Percentiles rank a stretch among this genome's conserved stretches.
These are phyloP conservation scores for Colletotrichum liaoningense DNA, from an alignment of 2,329 filamentous ascomycete species.

Conservation along the genomic window DNA sequence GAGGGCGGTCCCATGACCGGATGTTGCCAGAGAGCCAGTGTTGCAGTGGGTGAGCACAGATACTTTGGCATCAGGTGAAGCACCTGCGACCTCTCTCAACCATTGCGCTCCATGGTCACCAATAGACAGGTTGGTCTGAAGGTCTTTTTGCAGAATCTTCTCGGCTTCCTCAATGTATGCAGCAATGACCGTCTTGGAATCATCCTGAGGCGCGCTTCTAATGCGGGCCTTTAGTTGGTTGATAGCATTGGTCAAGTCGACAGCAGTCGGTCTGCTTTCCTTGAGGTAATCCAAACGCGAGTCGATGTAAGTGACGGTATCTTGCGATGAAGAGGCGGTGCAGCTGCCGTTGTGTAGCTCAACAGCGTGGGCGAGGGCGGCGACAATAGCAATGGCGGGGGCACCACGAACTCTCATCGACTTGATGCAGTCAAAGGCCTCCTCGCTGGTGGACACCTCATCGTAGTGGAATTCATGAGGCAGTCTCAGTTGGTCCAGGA, in stretches of 20 bases:
- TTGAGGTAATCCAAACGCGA: conserved; percentile 87
- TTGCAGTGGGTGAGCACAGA: conserved; percentile 98
- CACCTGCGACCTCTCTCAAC: conserved; percentile 72
- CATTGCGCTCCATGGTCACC: conserved; percentile 86
- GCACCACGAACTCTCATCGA: conserved; percentile 84
- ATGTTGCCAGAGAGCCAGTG: conserved; percentile 95
- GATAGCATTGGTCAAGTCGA: conserved; percentile 93
- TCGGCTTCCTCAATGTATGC: conserved; percentile 86
- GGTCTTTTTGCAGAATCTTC: conserved; percentile 86
- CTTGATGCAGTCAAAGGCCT: conserved; percentile 86
- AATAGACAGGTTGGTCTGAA: conserved; percentile 87
- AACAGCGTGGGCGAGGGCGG: conserved; percentile 86
- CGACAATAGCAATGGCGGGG: conserved; percentile 98
- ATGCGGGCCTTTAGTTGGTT: conserved; percentile 78
- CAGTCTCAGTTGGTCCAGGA: conserved; percentile 85
- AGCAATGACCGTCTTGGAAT: conserved; percentile 65
- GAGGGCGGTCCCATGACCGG: conserved; percentile 95
- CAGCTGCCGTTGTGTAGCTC: conserved; percentile 74
- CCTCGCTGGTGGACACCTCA: conserved; percentile 73
- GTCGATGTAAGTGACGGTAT: conserved; percentile 78
- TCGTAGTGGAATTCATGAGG: conserved; percentile 87
- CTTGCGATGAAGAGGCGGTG: conserved; percentile 58
- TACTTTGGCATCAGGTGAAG: conserved; percentile 63
- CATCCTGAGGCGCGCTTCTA: conserved; percentile 53
- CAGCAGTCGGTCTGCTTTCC: conserved; percentile 90